phyloP scores from a whole-genome alignment of 176 grass and related monocot genomes.

The Juncus inflexus region DNA sequence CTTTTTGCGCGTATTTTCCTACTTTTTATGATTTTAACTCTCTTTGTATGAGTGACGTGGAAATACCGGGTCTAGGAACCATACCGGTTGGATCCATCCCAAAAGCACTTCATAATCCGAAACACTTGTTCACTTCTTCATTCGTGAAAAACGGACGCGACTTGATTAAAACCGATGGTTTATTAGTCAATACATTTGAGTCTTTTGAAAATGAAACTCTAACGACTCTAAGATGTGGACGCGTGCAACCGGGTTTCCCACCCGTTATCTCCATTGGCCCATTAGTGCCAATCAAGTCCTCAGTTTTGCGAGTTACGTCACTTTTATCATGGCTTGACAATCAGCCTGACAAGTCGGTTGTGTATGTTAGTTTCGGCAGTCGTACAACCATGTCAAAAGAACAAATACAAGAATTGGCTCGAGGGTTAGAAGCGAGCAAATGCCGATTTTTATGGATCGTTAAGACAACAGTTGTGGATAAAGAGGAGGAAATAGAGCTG shows the following conservation, averaged over 20 bases:
- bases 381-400: constrained; percentile 23
- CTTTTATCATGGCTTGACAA: constrained; percentile 31
- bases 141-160: constrained; percentile 48
- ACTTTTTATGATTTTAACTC: constrained; percentile 28
- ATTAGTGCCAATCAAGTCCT: background rate
- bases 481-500: constrained; percentile 29
- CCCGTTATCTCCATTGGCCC: constrained; percentile 43
- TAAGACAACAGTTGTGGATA: constrained; percentile 41
- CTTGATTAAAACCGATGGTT: constrained; percentile 22
- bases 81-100: constrained; percentile 33
- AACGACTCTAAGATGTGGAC: constrained; percentile 22
- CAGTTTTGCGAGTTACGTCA: background rate
- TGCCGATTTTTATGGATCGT: constrained; percentile 61
- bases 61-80: constrained; percentile 38
- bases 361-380: constrained; percentile 63
- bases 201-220: constrained; percentile 41
- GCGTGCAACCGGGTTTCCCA: constrained; percentile 29
- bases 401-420: constrained; percentile 39
- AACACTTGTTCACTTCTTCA: constrained; percentile 58
- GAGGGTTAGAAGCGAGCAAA: constrained; percentile 45
- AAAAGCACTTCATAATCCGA: constrained; percentile 45
- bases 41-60: constrained; percentile 31
- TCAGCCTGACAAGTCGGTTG: constrained; percentile 48
- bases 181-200: constrained; percentile 53
- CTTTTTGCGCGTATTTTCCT: constrained; percentile 45